Evolutionary conservation across 2,329 filamentous ascomycete genomes (phyloP).

Genomic region (Epicoccum sorghinum): DNA sequence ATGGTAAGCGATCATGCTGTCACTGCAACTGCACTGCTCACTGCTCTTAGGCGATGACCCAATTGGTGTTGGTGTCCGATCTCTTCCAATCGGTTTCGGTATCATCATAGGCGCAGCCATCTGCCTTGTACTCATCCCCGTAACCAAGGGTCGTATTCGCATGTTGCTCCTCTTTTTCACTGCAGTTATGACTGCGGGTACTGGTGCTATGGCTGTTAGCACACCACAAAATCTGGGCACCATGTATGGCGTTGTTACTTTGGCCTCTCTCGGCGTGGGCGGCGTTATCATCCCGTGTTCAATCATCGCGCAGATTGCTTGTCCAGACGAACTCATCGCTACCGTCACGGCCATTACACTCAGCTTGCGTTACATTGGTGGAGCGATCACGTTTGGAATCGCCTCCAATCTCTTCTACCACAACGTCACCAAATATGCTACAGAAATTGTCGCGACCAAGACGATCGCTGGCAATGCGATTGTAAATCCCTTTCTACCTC

Average conservation of each 20-base stretch:
- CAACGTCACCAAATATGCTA: slow-evolving; percentile 29
- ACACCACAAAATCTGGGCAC: slow-evolving; percentile 59
- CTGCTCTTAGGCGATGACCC: slow-evolving; percentile 60
- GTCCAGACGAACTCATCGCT: slow-evolving; percentile 72
- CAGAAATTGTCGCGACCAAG: slow-evolving; percentile 41
- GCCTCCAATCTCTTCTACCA: slow-evolving; percentile 48
- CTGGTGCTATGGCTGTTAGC: slow-evolving; percentile 60
- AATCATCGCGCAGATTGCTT: slow-evolving; percentile 73
- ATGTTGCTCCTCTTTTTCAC: slow-evolving; percentile 65
- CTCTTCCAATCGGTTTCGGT: slow-evolving; percentile 68
- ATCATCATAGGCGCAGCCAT: slow-evolving; percentile 67
- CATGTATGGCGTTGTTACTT: slow-evolving; percentile 63
- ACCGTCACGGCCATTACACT: slow-evolving; percentile 72
- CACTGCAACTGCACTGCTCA: background rate
- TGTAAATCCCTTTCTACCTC: slow-evolving; percentile 41
- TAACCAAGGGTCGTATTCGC: slow-evolving; percentile 64
- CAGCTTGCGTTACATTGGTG: slow-evolving; percentile 71
- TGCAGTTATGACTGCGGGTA: slow-evolving; percentile 69
- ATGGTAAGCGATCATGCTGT: slow-evolving; percentile 22
- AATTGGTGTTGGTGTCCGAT: slow-evolving; percentile 67
- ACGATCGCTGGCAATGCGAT: slow-evolving; percentile 58
- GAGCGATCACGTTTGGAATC: slow-evolving; percentile 66
- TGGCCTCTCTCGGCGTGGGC: slow-evolving; percentile 69
- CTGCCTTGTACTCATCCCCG: slow-evolving; percentile 62
- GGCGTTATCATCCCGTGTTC: slow-evolving; percentile 71